Evolutionary conservation across 2,329 filamentous ascomycete species (phyloP).

Genomic region (Fusarium sp.): DNA sequence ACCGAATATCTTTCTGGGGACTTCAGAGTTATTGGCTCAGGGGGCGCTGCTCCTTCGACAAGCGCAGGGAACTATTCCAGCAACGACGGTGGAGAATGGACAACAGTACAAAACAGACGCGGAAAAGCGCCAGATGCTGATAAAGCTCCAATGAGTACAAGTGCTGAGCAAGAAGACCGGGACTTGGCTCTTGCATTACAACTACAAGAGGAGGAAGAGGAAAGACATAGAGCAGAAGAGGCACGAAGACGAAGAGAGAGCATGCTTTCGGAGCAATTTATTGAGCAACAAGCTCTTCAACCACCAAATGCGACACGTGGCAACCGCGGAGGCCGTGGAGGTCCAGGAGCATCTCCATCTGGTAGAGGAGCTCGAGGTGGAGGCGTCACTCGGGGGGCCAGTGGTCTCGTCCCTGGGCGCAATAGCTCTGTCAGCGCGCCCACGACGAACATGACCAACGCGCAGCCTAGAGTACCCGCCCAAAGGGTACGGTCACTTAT

Average conservation of each 20-base stretch:
- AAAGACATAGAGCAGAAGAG: constrained; percentile 74
- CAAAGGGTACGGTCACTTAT: constrained; percentile 59
- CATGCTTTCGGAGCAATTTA: constrained; percentile 74
- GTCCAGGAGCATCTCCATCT: constrained; percentile 7
- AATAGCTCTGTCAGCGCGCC: constrained; percentile 41
- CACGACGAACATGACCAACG: constrained; percentile 29
- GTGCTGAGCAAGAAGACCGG: constrained; percentile 80
- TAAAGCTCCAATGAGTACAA: constrained; percentile 52
- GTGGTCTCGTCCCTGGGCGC: constrained; percentile 39
- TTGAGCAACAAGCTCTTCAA: constrained; percentile 69
- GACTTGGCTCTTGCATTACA: constrained; percentile 90
- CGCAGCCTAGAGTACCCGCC: constrained; percentile 31
- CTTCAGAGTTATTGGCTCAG: constrained; percentile 81
- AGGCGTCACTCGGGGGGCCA: constrained; percentile 31
- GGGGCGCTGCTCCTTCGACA: constrained; percentile 33
- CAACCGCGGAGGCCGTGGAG: constrained; percentile 33
- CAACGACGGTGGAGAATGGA: constrained; percentile 60
- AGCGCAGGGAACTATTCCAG: constrained; percentile 25
- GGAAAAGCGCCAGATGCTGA: constrained; percentile 46
- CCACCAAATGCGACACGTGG: constrained; percentile 42
- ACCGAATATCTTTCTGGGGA: constrained; percentile 91
- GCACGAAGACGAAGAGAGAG: constrained; percentile 74
- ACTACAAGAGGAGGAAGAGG: constrained; percentile 93
- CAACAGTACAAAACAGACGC: constrained; percentile 59
- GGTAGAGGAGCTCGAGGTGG: constrained; percentile 20